Percentiles rank a stretch among this genome's conserved stretches.
Conservation (phyloP, 306 rosid species). For the Gleditsia sinensis region DNA sequence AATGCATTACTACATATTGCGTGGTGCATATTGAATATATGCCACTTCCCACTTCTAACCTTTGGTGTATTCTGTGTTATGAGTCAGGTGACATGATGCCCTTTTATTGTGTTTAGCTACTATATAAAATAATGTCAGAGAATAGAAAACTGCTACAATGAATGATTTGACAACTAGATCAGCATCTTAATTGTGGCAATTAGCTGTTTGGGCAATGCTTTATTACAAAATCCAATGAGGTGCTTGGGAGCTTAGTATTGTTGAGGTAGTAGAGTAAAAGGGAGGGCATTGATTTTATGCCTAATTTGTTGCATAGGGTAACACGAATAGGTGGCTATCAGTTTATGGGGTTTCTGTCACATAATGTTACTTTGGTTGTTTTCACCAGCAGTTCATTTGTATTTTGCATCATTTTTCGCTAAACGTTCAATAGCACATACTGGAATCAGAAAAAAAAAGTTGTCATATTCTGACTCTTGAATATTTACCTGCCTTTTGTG, state of each 20-base stretch:
- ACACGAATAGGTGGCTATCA: not conserved
- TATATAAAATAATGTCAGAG: not conserved
- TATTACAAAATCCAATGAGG: not conserved
- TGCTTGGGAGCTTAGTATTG: not conserved
- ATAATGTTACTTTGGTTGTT: not conserved
- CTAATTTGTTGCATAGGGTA: not conserved
- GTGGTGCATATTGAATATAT: no score
- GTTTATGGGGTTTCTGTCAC: not conserved
- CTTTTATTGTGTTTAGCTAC: not conserved
- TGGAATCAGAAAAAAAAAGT: not conserved
- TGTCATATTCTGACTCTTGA: no score
- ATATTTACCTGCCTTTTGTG: no score
- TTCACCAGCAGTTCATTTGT: not conserved
- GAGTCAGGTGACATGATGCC: not conserved
- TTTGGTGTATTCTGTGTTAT: not conserved
- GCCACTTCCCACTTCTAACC: not conserved
- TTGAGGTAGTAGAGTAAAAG: not conserved
- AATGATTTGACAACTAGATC: not conserved
- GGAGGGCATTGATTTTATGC: not conserved
- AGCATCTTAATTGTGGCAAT: not conserved
- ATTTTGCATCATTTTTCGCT: not conserved
- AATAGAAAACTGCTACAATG: not conserved
- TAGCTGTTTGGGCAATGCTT: not conserved
- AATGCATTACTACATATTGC: no score
- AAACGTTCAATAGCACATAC: not conserved